Evolutionary conservation across 2,329 filamentous ascomycete species (phyloP), one percentile per base, ranked within the genome.

Genomic region (Hyphodiscus sp.): DNA sequence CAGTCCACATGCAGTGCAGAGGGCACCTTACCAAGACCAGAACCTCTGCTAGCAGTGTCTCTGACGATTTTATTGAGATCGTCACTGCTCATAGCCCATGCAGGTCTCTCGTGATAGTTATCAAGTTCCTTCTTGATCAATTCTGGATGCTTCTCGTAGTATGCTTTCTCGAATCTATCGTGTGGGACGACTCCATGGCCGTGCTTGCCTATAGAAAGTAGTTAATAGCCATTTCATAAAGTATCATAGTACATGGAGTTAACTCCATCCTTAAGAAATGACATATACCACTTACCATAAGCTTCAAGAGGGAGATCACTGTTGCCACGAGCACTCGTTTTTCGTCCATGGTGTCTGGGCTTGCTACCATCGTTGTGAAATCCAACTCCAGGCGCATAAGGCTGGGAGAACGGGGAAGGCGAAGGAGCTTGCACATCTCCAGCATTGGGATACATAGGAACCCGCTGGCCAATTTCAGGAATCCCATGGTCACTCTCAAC

Each of bases 351-450:
- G 57, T 83, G 71, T 60, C 75, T 78, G 57, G 76, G 75, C 61
- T 70, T 59, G 57, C 67, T 66, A 41, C 74, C 75, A 59, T 81
- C 76, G 53, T 76, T 76, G 66, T 76, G 77, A 65, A 78, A 80
- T 33, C 76, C 77, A 63, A 79, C 70, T 11, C 66, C 66, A 29
- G 60, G 53, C 18, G 58, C 47, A 49, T 59, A 65, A 19, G 59
- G 61, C 20, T 60, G 58, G 7, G 57, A 43, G 46, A 61, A 62
- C 9, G 85, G 86, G 2, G 83, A 81, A 1, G 91, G 91, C 1
- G 91, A 94, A 2, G 94, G 94, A 15, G 94, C 94, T 73, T 99
- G 94, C 10, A 97, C 94, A 68, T 97, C 92, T 57, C 94, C 94
- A 44, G 94, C 89, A 68, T 94, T 83, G 50, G 86, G 87, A 67